Conservation (phyloP, 305 asterid species). For the Plantago coronopus region DNA sequence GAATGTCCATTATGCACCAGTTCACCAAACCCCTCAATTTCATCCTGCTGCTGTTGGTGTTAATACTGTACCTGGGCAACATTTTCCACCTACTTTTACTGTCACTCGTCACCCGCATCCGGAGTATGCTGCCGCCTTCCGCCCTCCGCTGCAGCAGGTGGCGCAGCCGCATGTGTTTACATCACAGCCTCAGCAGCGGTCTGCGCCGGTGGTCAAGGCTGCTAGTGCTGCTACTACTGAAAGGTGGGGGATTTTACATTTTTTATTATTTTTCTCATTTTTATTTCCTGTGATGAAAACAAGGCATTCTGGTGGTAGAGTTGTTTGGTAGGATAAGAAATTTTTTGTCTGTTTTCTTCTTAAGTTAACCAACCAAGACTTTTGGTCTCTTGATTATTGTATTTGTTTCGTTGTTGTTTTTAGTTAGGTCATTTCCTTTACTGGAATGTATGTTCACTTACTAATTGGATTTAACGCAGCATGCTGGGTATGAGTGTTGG, state of each 20-base stretch:
- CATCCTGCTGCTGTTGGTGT: constrained; percentile 18
- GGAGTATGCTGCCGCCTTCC: constrained; percentile 27
- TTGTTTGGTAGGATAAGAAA: not conserved
- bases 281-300: no score
- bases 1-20: constrained; percentile 29
- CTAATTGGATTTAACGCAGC: no score
- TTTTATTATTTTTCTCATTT: not conserved
- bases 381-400: not conserved
- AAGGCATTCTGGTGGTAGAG: no score
- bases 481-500: not conserved
- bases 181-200: constrained; percentile 27
- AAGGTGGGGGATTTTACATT: constrained; percentile 25
- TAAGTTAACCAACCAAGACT: not conserved
- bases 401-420: not conserved
- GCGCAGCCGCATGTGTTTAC: constrained; percentile 13
- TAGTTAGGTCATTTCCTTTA: not conserved
- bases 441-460: not conserved
- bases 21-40: constrained; percentile 39
- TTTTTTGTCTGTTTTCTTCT: not conserved
- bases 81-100: constrained; percentile 30
- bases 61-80: constrained; percentile 4
- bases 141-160: constrained; percentile 19
- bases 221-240: constrained; percentile 31
- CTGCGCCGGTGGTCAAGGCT: constrained; percentile 18
- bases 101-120: constrained; percentile 25